These are phyloP conservation scores for Talaromyces sp. DNA, from an alignment of 2,329 filamentous ascomycete species.

Conservation along the genomic window DNA sequence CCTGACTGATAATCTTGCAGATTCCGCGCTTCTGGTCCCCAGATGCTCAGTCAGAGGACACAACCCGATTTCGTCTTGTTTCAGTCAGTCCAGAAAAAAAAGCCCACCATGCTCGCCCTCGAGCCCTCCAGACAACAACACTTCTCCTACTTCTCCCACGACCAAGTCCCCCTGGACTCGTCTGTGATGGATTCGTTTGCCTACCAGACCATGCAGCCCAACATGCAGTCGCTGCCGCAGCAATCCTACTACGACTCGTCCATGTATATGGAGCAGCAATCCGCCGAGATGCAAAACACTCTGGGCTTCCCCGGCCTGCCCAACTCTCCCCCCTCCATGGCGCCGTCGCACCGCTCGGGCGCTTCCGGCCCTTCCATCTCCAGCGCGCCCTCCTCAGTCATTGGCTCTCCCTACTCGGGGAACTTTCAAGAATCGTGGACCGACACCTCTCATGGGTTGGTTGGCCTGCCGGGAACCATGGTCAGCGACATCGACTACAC, in stretches of 20 bases:
- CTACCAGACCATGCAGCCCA: constrained; percentile 21
- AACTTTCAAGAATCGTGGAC: constrained; percentile 58
- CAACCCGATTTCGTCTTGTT: too few species aligned
- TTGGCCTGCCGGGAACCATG: constrained; percentile 57
- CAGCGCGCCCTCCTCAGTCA: constrained; percentile 59
- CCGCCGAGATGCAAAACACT: constrained; percentile 21
- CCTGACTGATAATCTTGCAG: too few species aligned
- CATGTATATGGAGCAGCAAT: constrained; percentile 18
- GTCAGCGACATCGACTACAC: constrained; percentile 53
- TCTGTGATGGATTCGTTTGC: constrained; percentile 26
- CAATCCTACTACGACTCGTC: constrained; percentile 26
- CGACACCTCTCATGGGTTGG: constrained; percentile 46
- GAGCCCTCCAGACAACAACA: constrained; percentile 28
- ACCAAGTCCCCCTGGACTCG: constrained; percentile 27
- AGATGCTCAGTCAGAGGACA: neutral
- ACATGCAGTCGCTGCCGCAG: constrained; percentile 18
- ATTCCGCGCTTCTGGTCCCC: neutral
- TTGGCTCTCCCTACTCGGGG: constrained; percentile 62
- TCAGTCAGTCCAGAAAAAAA: neutral
- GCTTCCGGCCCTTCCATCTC: constrained; percentile 55
- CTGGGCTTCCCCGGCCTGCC: constrained; percentile 24
- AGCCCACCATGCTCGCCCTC: constrained; percentile 25
- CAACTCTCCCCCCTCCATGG: constrained; percentile 26
- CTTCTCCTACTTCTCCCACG: constrained; percentile 22
- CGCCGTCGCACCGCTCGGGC: constrained; percentile 29